Percentiles rank a stretch among this genome's conserved stretches.
These are phyloP conservation scores for Aspergillus ruber DNA, from an alignment of 2,329 filamentous ascomycete genomes.

Conservation along the genomic window DNA sequence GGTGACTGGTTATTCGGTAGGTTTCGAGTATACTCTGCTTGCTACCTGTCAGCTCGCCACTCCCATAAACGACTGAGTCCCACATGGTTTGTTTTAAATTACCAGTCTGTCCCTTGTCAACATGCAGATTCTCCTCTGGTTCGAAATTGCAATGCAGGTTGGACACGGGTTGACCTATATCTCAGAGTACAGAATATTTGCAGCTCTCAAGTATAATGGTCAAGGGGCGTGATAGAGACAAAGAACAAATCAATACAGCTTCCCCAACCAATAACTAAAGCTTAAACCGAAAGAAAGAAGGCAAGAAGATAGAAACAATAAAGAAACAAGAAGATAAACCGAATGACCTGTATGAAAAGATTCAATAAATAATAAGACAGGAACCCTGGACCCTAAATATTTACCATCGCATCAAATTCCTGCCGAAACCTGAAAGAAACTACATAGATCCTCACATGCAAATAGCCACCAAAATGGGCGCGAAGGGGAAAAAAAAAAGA, in stretches of 20 bases:
- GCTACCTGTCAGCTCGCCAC: neutral
- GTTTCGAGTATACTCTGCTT: neutral
- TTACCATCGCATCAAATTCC: neutral
- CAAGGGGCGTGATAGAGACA: no score
- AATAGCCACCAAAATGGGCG: neutral
- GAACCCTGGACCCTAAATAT: neutral
- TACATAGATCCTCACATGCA: neutral
- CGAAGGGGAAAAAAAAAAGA: neutral
- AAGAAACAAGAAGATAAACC: neutral
- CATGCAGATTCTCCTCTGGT: no score
- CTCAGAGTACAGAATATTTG: no score
- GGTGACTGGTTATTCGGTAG: neutral
- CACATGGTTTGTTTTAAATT: no score
- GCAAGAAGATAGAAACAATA: neutral
- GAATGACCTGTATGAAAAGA: neutral
- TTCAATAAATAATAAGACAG: neutral
- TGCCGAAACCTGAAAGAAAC: neutral
- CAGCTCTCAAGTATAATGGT: no score
- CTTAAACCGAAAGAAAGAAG: neutral
- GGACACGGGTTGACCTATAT: no score
- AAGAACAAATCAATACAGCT: no score
- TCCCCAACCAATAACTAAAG: no score
- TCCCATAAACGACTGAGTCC: no score
- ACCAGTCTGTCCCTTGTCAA: no score
- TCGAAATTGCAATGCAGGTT: no score